Conservation (phyloP, 352 stramenopile genomes). For the Phytophthora pini region DNA sequence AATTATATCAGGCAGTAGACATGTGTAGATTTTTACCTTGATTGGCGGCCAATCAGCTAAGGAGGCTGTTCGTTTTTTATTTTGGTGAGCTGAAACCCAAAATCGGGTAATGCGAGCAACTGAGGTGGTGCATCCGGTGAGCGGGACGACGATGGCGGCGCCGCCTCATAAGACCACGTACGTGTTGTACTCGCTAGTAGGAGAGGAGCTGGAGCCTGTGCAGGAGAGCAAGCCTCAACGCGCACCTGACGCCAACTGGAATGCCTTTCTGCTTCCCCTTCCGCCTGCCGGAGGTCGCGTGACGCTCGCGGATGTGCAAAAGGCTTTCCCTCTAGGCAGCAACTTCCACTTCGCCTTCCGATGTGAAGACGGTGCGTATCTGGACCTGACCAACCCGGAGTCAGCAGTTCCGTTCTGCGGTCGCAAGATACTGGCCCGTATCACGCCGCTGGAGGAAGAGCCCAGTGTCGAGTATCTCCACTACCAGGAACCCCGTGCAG, state of each 20-base stretch:
- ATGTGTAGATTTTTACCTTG: too few relatives aligned
- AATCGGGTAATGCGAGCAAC: conserved; percentile 30
- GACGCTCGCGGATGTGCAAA: conserved; percentile 63
- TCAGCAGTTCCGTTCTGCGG: conserved; percentile 68
- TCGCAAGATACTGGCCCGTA: conserved; percentile 73
- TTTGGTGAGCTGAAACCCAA: conserved; percentile 20
- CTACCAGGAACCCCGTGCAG: conserved; percentile 26
- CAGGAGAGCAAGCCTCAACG: conserved; percentile 47
- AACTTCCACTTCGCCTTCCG: conserved; percentile 83
- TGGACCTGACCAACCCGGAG: conserved; percentile 77
- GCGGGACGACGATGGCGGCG: conserved; percentile 34
- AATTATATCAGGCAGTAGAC: too few relatives aligned
- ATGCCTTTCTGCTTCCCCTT: conserved; percentile 65
- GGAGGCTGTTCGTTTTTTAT: neutral
- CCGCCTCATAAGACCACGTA: conserved; percentile 39
- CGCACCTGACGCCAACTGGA: conserved; percentile 67
- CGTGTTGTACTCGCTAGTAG: conserved; percentile 76
- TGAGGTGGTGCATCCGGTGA: conserved; percentile 40
- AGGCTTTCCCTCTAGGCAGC: conserved; percentile 72
- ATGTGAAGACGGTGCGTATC: conserved; percentile 67
- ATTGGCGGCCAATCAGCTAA: too few relatives aligned
- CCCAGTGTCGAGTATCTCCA: conserved; percentile 53
- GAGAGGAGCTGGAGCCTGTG: conserved; percentile 59
- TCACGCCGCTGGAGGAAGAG: conserved; percentile 65
- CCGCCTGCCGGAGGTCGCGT: conserved; percentile 33